phyloP scores from a whole-genome alignment of 208 protist species.

The Acanthamoeba castellanii region DNA sequence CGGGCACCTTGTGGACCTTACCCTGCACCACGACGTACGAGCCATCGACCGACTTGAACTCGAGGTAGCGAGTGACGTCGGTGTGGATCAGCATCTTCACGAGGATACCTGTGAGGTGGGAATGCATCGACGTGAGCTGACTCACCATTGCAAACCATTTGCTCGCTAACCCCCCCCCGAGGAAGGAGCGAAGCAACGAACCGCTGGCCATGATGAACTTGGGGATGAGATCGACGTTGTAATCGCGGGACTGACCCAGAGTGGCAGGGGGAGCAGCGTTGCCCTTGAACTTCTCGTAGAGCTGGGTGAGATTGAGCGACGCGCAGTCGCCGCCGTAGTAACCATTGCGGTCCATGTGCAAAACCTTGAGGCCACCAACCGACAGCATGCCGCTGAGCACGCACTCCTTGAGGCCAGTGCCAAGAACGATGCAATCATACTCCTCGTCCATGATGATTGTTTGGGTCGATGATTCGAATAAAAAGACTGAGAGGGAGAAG shows the following conservation, averaged over 20 bases:
- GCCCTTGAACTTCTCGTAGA: slow-evolving; percentile 83
- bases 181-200: slow-evolving; percentile 78
- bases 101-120: slow-evolving; percentile 87
- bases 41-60: slow-evolving; percentile 99
- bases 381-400: slow-evolving; percentile 96
- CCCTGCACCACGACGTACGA: slow-evolving; percentile 96
- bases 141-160: too few relatives aligned
- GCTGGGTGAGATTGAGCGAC: slow-evolving; percentile 98
- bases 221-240: slow-evolving; percentile 99
- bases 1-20: slow-evolving; percentile 98
- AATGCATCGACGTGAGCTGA: background rate
- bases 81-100: slow-evolving; percentile 98
- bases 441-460: slow-evolving; percentile 90
- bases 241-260: slow-evolving; percentile 96
- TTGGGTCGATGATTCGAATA: background rate
- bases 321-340: slow-evolving; percentile 99
- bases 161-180: too few relatives aligned
- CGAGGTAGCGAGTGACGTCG: slow-evolving; percentile 98
- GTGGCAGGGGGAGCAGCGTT: slow-evolving; percentile 88
- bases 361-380: slow-evolving; percentile 97
- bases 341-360: slow-evolving; percentile 99
- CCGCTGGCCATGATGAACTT: slow-evolving; percentile 99
- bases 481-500: too few relatives aligned
- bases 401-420: slow-evolving; percentile 99
- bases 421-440: slow-evolving; percentile 98